Evolutionary conservation across 495 filamentous ascomycete species (phyloP), one percentile per base, ranked within the genome.

Genomic region (Podospora bellae-mahoneyi): DNA sequence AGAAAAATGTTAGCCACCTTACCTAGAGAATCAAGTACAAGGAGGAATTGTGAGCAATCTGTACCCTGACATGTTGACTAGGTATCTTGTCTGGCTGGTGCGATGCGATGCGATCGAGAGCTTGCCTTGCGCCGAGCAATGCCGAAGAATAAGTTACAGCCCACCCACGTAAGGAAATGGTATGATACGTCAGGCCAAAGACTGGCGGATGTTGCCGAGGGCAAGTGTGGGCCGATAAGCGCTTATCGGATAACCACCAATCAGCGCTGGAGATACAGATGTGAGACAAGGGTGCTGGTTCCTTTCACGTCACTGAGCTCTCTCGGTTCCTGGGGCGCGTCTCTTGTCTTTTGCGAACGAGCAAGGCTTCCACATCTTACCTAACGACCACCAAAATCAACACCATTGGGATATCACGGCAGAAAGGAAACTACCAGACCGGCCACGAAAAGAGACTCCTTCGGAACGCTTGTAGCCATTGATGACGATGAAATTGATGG

Each of bases 301-400:
- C 27, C 65, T 70, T 70, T 70, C 69, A 70, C 69, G 69, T 70
- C 69, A 67, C 68, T 66, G 39, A 48, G 39, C 7, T 10, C 30
- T 48, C 20, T 20, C 30, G 54, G 23, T 66, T 65, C 54, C 44
- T 44, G 55, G 10, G 19, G 13, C 16, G 68, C 61, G 60, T 65
- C 63, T 64, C 44, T 59, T 34, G 64, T 44, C 16, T 65, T 26
- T 32, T 39, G 26, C 26, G 26, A 54, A 61, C 55, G 15, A 64
- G 57, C 60, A 64, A 66, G 63, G 60, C 59, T 59, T 48, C 39
- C 39, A 16, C 39, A 48, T 60, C 53, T 54, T 44, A 62, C 48
- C 20, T 54, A 15, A 62, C 57, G 26, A 62, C 63, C 39, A 44
- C 62, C 39, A 64, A n/a, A n/a, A 54, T 55, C 65, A 34, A 60